Evolutionary conservation across 179 eudicot species (phyloP).

Genomic region (Drosera spatulata): DNA sequence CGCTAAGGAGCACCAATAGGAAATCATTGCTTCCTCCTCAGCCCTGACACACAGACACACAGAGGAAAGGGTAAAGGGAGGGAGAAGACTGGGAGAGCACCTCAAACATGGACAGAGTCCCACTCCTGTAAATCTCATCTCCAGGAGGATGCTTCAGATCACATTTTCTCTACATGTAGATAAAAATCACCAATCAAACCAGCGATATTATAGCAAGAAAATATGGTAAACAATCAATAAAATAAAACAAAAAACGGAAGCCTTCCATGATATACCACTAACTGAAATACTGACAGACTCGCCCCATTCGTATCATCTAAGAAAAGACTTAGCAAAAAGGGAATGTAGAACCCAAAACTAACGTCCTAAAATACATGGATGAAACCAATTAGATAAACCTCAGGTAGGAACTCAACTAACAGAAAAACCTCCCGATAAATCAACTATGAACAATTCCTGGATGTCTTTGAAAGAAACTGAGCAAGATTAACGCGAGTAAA

Average conservation of each 20-base stretch:
- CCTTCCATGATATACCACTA: too few relatives aligned
- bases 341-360: too few relatives aligned
- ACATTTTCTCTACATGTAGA: slow-evolving; percentile 57
- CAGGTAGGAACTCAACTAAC: too few relatives aligned
- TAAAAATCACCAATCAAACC: slow-evolving; percentile 6
- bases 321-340: too few relatives aligned
- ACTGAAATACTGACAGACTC: too few relatives aligned
- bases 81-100: slow-evolving; percentile 16
- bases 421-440: too few relatives aligned
- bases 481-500: too few relatives aligned
- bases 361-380: too few relatives aligned
- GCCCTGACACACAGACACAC: background rate
- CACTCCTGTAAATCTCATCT: slow-evolving; percentile 91
- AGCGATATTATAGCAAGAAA: background rate
- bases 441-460: too few relatives aligned
- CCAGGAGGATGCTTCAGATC: slow-evolving; percentile 99
- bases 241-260: background rate
- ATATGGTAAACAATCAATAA: background rate
- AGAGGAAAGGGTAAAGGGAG: background rate
- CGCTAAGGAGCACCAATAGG: background rate
- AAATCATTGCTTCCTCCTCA: background rate
- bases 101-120: slow-evolving; percentile 96
- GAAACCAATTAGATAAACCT: too few relatives aligned
- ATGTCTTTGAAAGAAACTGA: too few relatives aligned
- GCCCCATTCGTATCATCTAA: too few relatives aligned